phyloP scores from a whole-genome alignment of 2,329 filamentous ascomycete genomes.

The Capronia coronata region DNA sequence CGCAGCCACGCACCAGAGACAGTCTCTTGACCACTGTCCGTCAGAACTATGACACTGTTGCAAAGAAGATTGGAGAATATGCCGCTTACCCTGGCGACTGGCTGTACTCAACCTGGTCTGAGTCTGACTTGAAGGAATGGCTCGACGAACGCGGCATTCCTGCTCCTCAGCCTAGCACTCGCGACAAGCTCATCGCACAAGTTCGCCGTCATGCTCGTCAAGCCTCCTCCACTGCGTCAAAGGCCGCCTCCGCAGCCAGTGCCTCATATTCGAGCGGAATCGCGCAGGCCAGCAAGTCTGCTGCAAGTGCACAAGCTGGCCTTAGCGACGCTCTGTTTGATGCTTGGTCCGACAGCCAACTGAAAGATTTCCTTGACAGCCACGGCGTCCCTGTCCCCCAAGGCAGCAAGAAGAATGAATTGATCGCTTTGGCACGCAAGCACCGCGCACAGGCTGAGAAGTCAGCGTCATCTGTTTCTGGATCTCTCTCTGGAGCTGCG shows the following conservation, averaged over 20 bases:
- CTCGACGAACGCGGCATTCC: constrained; percentile 76
- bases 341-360: constrained; percentile 78
- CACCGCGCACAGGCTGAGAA: constrained; percentile 66
- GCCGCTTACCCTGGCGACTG: constrained; percentile 87
- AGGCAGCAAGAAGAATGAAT: constrained; percentile 82
- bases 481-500: constrained; percentile 50
- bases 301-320: constrained; percentile 63
- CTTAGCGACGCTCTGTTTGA: constrained; percentile 80
- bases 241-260: constrained; percentile 54
- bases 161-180: constrained; percentile 72
- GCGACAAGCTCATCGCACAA: constrained; percentile 80
- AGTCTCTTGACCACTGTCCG: constrained; percentile 70
- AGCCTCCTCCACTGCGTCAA: constrained; percentile 62
- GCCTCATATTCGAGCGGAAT: constrained; percentile 49
- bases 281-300: constrained; percentile 54
- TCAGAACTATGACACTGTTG: constrained; percentile 70
- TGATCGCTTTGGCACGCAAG: constrained; percentile 83
- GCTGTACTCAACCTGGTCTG: constrained; percentile 85
- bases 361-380: constrained; percentile 91
- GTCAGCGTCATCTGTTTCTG: neutral
- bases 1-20: constrained; percentile 81
- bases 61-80: constrained; percentile 70
- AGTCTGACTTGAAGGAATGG: constrained; percentile 90
- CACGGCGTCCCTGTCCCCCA: constrained; percentile 86
- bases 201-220: constrained; percentile 87